Base-by-base conservation (phyloP, 495 filamentous ascomycete genomes). In the Penicillium cinerascens region DNA sequence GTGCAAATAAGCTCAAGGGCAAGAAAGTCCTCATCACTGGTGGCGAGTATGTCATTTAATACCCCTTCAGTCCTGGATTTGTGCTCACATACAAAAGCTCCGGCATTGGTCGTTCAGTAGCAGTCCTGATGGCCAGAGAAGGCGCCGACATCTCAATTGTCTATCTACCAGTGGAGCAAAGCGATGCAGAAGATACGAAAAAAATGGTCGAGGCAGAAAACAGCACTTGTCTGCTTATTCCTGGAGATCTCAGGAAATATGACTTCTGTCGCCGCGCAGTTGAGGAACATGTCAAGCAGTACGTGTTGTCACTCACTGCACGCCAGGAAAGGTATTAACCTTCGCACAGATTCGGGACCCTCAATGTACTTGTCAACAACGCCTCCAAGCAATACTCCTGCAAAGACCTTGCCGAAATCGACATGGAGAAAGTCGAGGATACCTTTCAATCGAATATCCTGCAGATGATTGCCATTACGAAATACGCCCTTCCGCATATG, bases 341-440 rank as follows among this genome's bases (percentile, higher is more conserved):
- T n/a, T 25, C 2, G 11, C 4, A 35, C 41, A 76, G 74, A 27
- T 77, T 66, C 42, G 72, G 78, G 27, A 56, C 52, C 6, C 57
- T 86, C 59, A 76, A 84, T 51, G 71, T 84, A 8, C 70, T 85
- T 7, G 77, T 84, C 54, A 86, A 87, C 63, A 86, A 85, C 57
- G 84, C 82, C 7, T 75, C 78, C 1, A 79, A 76, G 55, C 80
- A 84, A 61, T 68, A 73, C 20, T 72, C 78, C 59, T 80, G 72
- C 60, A 59, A 69, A 11, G 74, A 83, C 33, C 68, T 85, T 21
- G 55, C 56, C 1, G 67, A 84, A 2, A 84, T 81, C 25, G 67
- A 81, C 52, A 65, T 83, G 17, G 71, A 77, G 26, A 64, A 67
- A 11, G 75, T 80, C 10, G 73, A 78, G 44, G 74, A 75, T 47